Conservation (phyloP, 2,329 filamentous ascomycete species). For the Fusarium subglutinans region DNA sequence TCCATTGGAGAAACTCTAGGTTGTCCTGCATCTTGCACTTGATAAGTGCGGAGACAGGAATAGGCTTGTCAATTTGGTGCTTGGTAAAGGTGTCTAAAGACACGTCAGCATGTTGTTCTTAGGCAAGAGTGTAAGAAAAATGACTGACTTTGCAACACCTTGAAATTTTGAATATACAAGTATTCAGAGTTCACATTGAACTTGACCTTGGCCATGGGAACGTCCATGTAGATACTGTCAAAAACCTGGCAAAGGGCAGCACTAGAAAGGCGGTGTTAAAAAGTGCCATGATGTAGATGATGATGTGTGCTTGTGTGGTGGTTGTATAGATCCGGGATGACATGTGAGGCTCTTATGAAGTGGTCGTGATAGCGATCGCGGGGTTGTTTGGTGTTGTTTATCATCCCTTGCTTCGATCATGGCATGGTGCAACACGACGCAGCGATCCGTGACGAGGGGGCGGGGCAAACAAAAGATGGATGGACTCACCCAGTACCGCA, state of each 20-base stretch:
- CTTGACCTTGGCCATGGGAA: constrained; percentile 95
- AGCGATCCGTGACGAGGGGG: constrained; percentile 36
- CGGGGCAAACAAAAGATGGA: constrained; percentile 48
- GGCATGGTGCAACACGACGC: constrained; percentile 28
- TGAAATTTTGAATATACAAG: constrained; percentile 98
- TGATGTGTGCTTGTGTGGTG: neutral
- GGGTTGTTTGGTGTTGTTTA: constrained; percentile 21
- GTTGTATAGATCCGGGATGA: neutral
- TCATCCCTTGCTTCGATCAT: constrained; percentile 25
- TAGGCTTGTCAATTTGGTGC: constrained; percentile 87
- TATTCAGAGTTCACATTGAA: constrained; percentile 99
- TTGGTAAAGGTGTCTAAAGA: constrained; percentile 79
- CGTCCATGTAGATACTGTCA: constrained; percentile 96
- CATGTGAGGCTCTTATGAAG: neutral
- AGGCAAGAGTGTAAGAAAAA: neutral
- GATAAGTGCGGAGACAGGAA: constrained; percentile 87
- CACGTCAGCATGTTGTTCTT: constrained; percentile 6
- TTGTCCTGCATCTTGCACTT: constrained; percentile 99
- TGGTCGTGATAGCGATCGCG: constrained; percentile 14
- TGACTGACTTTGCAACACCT: constrained; percentile 87
- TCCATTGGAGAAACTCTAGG: constrained; percentile 97
- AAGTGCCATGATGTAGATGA: neutral
- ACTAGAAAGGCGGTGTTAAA: constrained; percentile 59
- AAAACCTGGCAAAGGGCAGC: constrained; percentile 97
- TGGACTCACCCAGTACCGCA: constrained; percentile 87